Evolutionary conservation across 2,329 filamentous ascomycete genomes (phyloP).

Genomic region (Ilyonectria robusta): DNA sequence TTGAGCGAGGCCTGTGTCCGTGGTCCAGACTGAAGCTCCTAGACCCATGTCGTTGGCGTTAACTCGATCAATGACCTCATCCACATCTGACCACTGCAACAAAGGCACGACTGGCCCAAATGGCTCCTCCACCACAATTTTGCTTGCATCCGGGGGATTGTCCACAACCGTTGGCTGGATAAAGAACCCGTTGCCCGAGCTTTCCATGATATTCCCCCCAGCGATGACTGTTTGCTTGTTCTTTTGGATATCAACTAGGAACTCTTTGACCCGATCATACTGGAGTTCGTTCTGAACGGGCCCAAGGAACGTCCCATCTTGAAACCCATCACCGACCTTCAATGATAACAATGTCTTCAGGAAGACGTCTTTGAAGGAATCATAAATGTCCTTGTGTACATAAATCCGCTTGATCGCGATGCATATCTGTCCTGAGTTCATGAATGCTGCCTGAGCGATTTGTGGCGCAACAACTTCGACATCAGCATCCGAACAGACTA

Average conservation of each 20-base stretch:
- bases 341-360: conserved; percentile 61
- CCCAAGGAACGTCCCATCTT: conserved; percentile 60
- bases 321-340: conserved; percentile 60
- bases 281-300: conserved; percentile 73
- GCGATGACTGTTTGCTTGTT: conserved; percentile 10
- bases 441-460: conserved; percentile 9
- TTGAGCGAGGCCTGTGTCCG: conserved; percentile 5
- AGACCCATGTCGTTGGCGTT: conserved; percentile 30
- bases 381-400: conserved; percentile 68
- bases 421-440: conserved; percentile 33
- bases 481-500: conserved; percentile 63
- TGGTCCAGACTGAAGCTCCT: conserved; percentile 29
- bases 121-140: conserved; percentile 26
- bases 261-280: conserved; percentile 49
- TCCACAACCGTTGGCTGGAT: conserved; percentile 15
- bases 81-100: conserved; percentile 19
- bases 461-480: conserved; percentile 48
- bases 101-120: conserved; percentile 31
- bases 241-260: neutral
- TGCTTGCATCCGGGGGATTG: conserved; percentile 27
- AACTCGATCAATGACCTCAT: conserved; percentile 25
- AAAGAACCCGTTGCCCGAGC: conserved; percentile 2
- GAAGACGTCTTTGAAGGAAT: conserved; percentile 59
- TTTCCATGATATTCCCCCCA: neutral
- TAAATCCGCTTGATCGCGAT: conserved; percentile 69